Conservation (phyloP, 148 eudicot genomes). For the Dianthus caryophyllus region DNA sequence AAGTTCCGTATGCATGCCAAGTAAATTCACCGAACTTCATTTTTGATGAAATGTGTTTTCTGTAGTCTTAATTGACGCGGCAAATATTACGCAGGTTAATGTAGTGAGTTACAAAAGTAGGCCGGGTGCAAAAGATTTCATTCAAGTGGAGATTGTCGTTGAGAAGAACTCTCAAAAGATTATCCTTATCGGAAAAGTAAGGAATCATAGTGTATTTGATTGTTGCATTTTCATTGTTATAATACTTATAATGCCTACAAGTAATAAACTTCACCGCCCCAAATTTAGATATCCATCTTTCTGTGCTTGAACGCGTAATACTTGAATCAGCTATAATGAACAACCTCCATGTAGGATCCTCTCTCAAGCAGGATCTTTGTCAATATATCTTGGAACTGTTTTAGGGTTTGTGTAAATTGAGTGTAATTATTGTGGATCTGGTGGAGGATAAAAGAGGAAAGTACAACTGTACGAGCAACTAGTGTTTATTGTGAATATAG, state of each 20-base stretch:
- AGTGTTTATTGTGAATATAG: too few relatives aligned
- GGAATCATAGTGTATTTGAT: conserved; percentile 3
- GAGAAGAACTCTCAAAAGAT: conserved; percentile 92
- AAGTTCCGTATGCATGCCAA: conserved; percentile 98
- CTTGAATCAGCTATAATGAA: neutral
- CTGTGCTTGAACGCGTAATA: neutral
- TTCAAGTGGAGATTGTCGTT: conserved; percentile 91
- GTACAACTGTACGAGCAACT: too few relatives aligned
- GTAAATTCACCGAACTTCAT: conserved; percentile 25
- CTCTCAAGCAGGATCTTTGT: neutral
- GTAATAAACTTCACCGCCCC: neutral
- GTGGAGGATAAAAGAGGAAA: too few relatives aligned
- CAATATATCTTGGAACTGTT: neutral
- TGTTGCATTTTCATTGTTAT: neutral
- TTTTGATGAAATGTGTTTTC: neutral
- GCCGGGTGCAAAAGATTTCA: conserved; percentile 87
- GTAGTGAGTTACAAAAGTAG: conserved; percentile 80
- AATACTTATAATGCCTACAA: neutral
- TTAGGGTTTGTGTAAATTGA: neutral
- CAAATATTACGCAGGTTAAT: conserved; percentile 58
- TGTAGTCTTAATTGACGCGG: neutral
- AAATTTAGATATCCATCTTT: neutral
- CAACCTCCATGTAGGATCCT: neutral
- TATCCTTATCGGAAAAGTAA: conserved; percentile 91
- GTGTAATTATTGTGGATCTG: too few relatives aligned